phyloP scores from a whole-genome alignment of 768 basidiomycete species.

The Grammothele lineata region DNA sequence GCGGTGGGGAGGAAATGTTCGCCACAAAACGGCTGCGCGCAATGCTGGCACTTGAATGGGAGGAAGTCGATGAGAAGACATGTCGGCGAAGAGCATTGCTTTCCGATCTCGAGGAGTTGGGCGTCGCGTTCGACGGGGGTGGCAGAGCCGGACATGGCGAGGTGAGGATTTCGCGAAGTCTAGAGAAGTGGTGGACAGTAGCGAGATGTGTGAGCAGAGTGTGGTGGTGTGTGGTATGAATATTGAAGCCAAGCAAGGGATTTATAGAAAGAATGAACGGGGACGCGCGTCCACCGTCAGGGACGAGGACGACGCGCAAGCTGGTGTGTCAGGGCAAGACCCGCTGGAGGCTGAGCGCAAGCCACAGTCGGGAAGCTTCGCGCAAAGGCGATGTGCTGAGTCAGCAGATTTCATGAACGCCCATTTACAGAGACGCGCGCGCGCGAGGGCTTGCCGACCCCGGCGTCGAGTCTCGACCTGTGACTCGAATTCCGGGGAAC shows the following conservation, averaged over 20 bases:
- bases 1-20: conserved; percentile 72
- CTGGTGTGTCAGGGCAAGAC: conserved; percentile 7
- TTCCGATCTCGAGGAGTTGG: conserved; percentile 63
- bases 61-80: conserved; percentile 80
- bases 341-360: too few relatives aligned
- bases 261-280: conserved; percentile 8
- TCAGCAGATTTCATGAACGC: not conserved
- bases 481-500: too few relatives aligned
- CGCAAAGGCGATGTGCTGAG: not conserved
- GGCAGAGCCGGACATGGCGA: conserved; percentile 25
- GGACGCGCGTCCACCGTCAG: conserved; percentile 27
- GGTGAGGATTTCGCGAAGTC: not conserved
- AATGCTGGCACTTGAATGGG: conserved; percentile 85
- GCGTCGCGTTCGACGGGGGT: conserved; percentile 38
- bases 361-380: conserved; percentile 11
- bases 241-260: too few relatives aligned
- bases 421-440: too few relatives aligned
- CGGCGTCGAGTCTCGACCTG: too few relatives aligned
- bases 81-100: conserved; percentile 62
- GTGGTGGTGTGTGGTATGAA: too few relatives aligned
- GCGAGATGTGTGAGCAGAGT: too few relatives aligned
- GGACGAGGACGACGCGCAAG: conserved; percentile 15
- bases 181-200: not conserved
- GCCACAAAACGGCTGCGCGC: conserved; percentile 63
- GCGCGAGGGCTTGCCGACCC: too few relatives aligned